Conservation (phyloP, 2,329 filamentous ascomycete genomes). For the Zarea fungicola region DNA sequence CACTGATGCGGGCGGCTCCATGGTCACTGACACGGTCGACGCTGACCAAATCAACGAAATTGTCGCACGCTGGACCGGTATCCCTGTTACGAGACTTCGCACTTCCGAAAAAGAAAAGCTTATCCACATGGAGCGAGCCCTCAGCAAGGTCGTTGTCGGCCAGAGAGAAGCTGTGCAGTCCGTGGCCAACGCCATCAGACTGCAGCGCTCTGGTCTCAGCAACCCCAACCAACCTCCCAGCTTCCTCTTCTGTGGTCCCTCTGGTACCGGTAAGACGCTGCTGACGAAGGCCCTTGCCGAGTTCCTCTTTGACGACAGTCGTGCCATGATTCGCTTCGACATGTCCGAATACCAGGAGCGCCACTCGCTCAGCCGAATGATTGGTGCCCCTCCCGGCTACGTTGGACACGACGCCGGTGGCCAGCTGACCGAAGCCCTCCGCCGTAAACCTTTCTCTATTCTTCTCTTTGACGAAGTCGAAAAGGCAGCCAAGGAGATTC, state of each 20-base stretch:
- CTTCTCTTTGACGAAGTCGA: constrained; percentile 97
- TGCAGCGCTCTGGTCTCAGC: constrained; percentile 87
- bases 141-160: constrained; percentile 81
- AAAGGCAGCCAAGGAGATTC: constrained; percentile 95
- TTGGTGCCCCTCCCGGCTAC: constrained; percentile 93
- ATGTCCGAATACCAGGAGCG: constrained; percentile 99
- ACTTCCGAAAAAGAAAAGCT: constrained; percentile 98
- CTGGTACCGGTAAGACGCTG: constrained; percentile 95
- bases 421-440: constrained; percentile 89
- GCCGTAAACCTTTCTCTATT: constrained; percentile 94
- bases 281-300: constrained; percentile 95
- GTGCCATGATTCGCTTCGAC: constrained; percentile 97
- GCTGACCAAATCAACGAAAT: constrained; percentile 99
- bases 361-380: constrained; percentile 93
- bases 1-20: constrained; percentile 59
- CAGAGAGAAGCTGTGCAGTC: constrained; percentile 90
- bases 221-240: constrained; percentile 97
- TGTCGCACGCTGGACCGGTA: constrained; percentile 95
- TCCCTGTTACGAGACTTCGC: constrained; percentile 88
- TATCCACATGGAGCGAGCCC: constrained; percentile 89
- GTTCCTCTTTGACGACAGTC: constrained; percentile 95
- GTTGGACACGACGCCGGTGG: constrained; percentile 95
- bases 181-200: constrained; percentile 91
- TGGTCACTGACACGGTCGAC: constrained; percentile 90
- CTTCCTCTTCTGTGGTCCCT: constrained; percentile 98